A percentile compares a stretch with the other conserved stretches of the same genome.
phyloP scores from a whole-genome alignment of 2,329 filamentous ascomycete genomes.

The Penicillium glabrum region DNA sequence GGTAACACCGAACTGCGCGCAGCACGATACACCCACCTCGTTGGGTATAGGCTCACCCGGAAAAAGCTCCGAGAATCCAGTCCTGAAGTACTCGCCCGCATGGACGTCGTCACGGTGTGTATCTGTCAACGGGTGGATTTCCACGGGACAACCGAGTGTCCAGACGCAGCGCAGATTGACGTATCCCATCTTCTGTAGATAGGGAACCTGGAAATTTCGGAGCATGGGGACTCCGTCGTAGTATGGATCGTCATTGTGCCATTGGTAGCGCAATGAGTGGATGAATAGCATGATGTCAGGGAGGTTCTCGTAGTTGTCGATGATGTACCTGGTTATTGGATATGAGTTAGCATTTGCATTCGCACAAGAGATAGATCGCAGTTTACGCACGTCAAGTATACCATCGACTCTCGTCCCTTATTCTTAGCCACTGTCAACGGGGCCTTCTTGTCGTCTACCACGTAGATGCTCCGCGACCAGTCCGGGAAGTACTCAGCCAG shows the following conservation, averaged over 20 bases:
- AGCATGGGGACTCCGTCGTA: constrained; percentile 53
- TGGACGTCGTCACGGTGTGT: constrained; percentile 46
- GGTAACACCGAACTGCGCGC: constrained; percentile 56
- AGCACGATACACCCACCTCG: constrained; percentile 53
- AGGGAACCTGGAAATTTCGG: constrained; percentile 48
- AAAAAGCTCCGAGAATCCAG: constrained; percentile 53
- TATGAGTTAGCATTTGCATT: constrained; percentile 7
- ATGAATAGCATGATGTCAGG: constrained; percentile 44
- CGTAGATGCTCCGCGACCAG: constrained; percentile 57
- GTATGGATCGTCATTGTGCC: constrained; percentile 54
- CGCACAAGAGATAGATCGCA: not conserved
- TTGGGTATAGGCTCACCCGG: constrained; percentile 41
- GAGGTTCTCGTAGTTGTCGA: constrained; percentile 43
- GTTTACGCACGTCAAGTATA: constrained; percentile 42
- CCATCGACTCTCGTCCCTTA: constrained; percentile 46
- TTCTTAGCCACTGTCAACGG: constrained; percentile 49
- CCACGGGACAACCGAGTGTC: constrained; percentile 52
- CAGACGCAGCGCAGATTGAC: constrained; percentile 56
- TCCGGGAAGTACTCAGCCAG: constrained; percentile 39
- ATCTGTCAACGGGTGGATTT: constrained; percentile 49
- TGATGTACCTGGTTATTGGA: constrained; percentile 32
- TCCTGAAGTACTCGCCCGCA: constrained; percentile 50
- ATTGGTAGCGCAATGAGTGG: constrained; percentile 42
- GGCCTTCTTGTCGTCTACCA: constrained; percentile 52
- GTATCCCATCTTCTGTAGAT: constrained; percentile 52